A percentile compares a stretch with the other conserved stretches of the same genome.
Conservation (phyloP, 495 filamentous ascomycete species). For the Neurospora terricola region DNA sequence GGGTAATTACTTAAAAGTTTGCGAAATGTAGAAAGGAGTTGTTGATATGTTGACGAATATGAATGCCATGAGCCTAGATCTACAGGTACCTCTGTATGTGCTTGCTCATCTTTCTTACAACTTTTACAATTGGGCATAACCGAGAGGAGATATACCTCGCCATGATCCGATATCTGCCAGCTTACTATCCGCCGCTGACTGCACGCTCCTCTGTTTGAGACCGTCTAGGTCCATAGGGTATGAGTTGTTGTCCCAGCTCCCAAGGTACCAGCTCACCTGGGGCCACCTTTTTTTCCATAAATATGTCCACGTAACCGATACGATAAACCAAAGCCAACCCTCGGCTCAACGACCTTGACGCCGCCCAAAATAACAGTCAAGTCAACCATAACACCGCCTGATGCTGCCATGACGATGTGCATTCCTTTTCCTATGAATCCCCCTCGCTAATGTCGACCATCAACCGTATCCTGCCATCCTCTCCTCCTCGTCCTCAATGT, state of each 20-base stretch:
- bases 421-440: not conserved
- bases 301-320: not conserved
- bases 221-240: not conserved
- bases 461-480: conserved; percentile 28
- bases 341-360: not conserved
- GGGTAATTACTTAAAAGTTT: not conserved
- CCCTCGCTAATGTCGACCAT: not conserved
- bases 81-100: not conserved
- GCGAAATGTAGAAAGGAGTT: not conserved
- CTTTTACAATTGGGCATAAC: not conserved
- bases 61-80: not conserved
- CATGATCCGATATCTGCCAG: not conserved
- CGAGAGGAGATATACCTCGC: not conserved
- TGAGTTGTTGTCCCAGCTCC: not conserved
- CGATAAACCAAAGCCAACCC: not conserved
- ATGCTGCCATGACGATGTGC: not conserved
- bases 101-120: not conserved
- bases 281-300: not conserved
- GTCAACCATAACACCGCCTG: not conserved
- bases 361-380: not conserved
- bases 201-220: not conserved
- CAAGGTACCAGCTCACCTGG: not conserved
- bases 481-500: conserved; percentile 30
- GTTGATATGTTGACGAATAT: not conserved
- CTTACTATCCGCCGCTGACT: not conserved